Conservation (phyloP, 2,329 filamentous ascomycete species). For the Epichloe sylvatica region DNA sequence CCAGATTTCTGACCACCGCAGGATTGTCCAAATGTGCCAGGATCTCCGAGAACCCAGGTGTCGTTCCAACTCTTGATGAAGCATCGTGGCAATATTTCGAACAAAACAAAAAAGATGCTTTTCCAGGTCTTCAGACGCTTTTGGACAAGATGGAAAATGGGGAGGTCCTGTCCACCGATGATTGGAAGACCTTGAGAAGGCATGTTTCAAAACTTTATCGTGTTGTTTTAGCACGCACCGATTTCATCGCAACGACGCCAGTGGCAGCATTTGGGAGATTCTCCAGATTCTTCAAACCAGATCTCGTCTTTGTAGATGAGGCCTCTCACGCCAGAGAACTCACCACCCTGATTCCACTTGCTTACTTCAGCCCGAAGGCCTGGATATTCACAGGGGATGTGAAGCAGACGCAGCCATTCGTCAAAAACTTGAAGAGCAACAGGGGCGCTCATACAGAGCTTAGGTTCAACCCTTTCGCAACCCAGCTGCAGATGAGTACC, state of each 20-base stretch:
- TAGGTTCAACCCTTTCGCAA: slow-evolving; percentile 18
- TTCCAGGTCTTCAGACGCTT: slow-evolving; percentile 23
- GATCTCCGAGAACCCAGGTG: slow-evolving; percentile 7
- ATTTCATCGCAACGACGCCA: slow-evolving; percentile 33
- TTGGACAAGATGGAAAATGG: slow-evolving; percentile 19
- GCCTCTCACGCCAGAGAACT: slow-evolving; percentile 32
- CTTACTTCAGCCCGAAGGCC: slow-evolving; percentile 25
- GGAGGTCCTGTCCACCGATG: slow-evolving; percentile 12
- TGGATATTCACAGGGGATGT: slow-evolving; percentile 34
- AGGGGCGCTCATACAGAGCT: slow-evolving; percentile 10
- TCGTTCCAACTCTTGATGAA: slow-evolving; percentile 28
- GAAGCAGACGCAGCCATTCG: slow-evolving; percentile 30
- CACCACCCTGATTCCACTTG: slow-evolving; percentile 30
- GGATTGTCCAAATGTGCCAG: slow-evolving; percentile 11
- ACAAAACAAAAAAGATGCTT: slow-evolving; percentile 15
- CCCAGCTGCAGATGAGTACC: slow-evolving; percentile 21
- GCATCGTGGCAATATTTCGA: slow-evolving; percentile 28
- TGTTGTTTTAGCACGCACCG: slow-evolving; percentile 22
- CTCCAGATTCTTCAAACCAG: slow-evolving; percentile 51
- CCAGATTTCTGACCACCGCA: slow-evolving; percentile 19
- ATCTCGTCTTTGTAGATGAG: slow-evolving; percentile 78
- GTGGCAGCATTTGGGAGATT: slow-evolving; percentile 27
- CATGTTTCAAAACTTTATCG: slow-evolving; percentile 24
- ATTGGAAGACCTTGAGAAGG: slow-evolving; percentile 18
- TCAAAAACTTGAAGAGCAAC: slow-evolving; percentile 16